A percentile compares a stretch with the other conserved stretches of the same genome.
Conservation (phyloP, 257 asterid genomes). For the Nicotiana knightiana region DNA sequence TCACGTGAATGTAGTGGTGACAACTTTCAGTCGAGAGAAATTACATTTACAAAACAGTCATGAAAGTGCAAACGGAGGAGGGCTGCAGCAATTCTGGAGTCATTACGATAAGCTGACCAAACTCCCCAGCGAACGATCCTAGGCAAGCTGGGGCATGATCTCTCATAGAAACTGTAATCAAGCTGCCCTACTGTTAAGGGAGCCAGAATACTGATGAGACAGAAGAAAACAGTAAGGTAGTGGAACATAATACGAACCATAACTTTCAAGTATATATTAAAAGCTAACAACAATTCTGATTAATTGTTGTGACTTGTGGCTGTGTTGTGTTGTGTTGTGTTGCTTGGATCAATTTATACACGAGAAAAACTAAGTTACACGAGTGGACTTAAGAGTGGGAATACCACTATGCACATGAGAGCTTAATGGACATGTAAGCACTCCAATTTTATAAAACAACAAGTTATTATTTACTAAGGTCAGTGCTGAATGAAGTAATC, state of each 20-base stretch:
- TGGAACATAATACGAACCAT: slow-evolving; percentile 29
- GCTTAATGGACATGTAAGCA: slow-evolving; percentile 25
- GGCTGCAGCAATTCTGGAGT: slow-evolving; percentile 66
- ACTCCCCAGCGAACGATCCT: slow-evolving; percentile 47
- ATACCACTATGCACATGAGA: slow-evolving; percentile 45
- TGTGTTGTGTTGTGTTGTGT: not conserved
- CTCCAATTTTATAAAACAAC: slow-evolving; percentile 2
- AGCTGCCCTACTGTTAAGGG: slow-evolving; percentile 20
- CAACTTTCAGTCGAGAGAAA: not conserved
- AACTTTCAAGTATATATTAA: not conserved
- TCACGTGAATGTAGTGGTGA: not conserved
- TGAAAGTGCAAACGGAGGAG: slow-evolving; percentile 69
- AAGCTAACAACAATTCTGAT: not conserved
- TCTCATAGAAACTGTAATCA: slow-evolving; percentile 39
- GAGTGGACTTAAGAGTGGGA: slow-evolving; percentile 46
- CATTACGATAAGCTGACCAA: slow-evolving; percentile 48
- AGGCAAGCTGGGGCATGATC: slow-evolving; percentile 48
- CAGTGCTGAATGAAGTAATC: slow-evolving; percentile 15
- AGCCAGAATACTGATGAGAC: slow-evolving; percentile 8
- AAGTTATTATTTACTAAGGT: slow-evolving; percentile 8
- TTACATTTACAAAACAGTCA: slow-evolving; percentile 68
- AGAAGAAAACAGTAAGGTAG: slow-evolving; percentile 8
- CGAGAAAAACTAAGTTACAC: slow-evolving; percentile 9
- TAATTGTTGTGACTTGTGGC: slow-evolving; percentile 1
- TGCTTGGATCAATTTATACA: slow-evolving; percentile 35